phyloP scores from a whole-genome alignment of 768 basidiomycete species.

The Hemileccinum impolitum region DNA sequence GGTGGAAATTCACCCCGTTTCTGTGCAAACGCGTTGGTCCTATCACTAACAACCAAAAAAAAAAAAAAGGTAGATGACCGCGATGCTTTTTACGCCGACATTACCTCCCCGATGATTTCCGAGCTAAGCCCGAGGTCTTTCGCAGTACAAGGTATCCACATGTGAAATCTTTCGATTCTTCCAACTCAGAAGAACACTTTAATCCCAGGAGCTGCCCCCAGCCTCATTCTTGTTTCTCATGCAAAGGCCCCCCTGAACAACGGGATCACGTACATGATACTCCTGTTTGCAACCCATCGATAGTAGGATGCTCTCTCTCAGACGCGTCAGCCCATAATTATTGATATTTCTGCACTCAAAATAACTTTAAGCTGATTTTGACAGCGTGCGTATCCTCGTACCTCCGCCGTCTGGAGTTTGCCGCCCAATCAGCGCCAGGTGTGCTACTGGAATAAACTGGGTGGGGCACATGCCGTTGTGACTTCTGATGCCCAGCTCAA shows the following conservation, averaged over 20 bases:
- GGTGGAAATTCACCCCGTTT: neutral
- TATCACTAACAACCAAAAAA: conserved; percentile 4
- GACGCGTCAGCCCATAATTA: conserved; percentile 13
- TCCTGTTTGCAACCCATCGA: conserved; percentile 5
- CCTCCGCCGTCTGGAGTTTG: conserved; percentile 14
- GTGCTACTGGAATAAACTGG: conserved; percentile 8
- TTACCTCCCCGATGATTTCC: conserved; percentile 14
- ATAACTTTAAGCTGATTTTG: conserved; percentile 7
- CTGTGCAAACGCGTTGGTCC: no score
- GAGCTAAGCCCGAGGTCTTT: conserved; percentile 23
- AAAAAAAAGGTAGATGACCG: conserved; percentile 7
- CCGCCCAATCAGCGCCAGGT: conserved; percentile 7
- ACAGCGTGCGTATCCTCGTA: conserved; percentile 25
- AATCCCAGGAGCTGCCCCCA: conserved; percentile 4
- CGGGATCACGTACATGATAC: conserved; percentile 27
- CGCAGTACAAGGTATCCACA: conserved; percentile 12
- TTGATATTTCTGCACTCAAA: conserved; percentile 8
- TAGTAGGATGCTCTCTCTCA: conserved; percentile 21
- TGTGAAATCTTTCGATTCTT: conserved; percentile 13
- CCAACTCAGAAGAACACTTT: conserved; percentile 8
- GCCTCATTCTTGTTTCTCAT: conserved; percentile 23
- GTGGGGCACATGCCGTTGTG: conserved; percentile 3
- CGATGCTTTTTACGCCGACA: conserved; percentile 18
- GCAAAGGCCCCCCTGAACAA: conserved; percentile 14
- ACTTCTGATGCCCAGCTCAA: conserved; percentile 7